These are phyloP conservation scores for Ilyonectria robusta DNA, from an alignment of 2,329 filamentous ascomycete genomes.

Conservation along the genomic window DNA sequence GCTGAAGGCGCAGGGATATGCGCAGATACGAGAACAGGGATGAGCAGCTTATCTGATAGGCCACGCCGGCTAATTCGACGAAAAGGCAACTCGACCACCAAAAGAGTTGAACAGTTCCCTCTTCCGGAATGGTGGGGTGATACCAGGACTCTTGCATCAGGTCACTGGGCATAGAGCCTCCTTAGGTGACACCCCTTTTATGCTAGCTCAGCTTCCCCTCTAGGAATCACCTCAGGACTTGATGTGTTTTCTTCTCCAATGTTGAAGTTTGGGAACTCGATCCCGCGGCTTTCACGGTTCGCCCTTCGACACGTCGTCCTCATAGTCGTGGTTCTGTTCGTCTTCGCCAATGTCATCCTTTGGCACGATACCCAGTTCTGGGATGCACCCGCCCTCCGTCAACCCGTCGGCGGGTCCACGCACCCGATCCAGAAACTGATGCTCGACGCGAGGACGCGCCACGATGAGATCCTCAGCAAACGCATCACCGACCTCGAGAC, in stretches of 20 bases:
- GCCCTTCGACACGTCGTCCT: slow-evolving; percentile 47
- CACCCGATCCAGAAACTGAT: slow-evolving; percentile 69
- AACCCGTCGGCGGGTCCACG: slow-evolving; percentile 44
- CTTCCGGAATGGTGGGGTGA: too few relatives aligned
- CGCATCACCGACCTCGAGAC: slow-evolving; percentile 65
- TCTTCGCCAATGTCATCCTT: slow-evolving; percentile 50
- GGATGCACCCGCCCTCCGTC: slow-evolving; percentile 39
- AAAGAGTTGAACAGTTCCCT: too few relatives aligned
- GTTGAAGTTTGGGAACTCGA: not conserved
- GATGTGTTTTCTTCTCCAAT: not conserved
- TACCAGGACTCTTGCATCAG: too few relatives aligned
- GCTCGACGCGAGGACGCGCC: slow-evolving; percentile 59
- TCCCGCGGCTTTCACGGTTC: slow-evolving; percentile 46
- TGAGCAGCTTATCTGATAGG: too few relatives aligned
- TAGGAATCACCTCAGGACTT: not conserved
- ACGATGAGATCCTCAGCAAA: slow-evolving; percentile 58
- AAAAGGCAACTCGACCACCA: too few relatives aligned
- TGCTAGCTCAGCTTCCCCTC: not conserved
- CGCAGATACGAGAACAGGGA: too few relatives aligned
- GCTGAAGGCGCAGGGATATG: too few relatives aligned
- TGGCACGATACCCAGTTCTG: slow-evolving; percentile 49
- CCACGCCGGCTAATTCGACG: too few relatives aligned
- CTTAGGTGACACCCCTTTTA: too few relatives aligned
- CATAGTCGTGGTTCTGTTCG: slow-evolving; percentile 43
- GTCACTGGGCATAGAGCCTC: too few relatives aligned